Base-by-base conservation (phyloP, 371 early-diverging fungal genomes). In the Blakeslea trispora region DNA sequence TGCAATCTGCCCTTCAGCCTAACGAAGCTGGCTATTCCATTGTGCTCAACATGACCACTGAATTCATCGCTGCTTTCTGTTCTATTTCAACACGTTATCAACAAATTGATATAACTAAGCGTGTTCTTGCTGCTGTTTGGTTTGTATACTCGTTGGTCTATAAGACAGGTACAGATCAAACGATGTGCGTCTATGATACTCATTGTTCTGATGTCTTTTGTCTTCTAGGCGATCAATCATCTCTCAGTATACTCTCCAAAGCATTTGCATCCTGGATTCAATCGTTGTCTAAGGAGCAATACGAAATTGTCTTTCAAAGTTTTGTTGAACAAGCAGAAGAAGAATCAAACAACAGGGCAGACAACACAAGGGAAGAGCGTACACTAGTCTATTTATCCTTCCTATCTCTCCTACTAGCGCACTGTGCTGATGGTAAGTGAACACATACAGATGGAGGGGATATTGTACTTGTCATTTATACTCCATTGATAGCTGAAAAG, bases 401-500 rank as follows among this genome's bases (percentile, higher is more conserved):
- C 10, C 57, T 75, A 6, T 57, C 58, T 19, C 55, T 45, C 4
- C 44, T 64, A 22, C 13, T 65, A 8, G 42, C 40, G 11, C 48
- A 56, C 28, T 51, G 66, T 32, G 55, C 35, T 24, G 56, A 64
- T 23, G 45, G 69, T 55, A 59, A 57, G 51, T 57, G 13, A 17
- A 52, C n/a, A n/a, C n/a, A n/a, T n/a, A n/a, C n/a, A n/a, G n/a
- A n/a, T n/a, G n/a, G n/a, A n/a, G n/a, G n/a, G n/a, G n/a, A n/a
- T n/a, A n/a, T n/a, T n/a, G n/a, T n/a, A n/a, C n/a, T n/a, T n/a
- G n/a, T n/a, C n/a, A n/a, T n/a, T n/a, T n/a, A n/a, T n/a, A n/a
- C n/a, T n/a, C n/a, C n/a, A n/a, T n/a, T 1, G 22, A 10, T 56
- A 79, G 79, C 53, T 23, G 79, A 81, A 60, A 78, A 75, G 46